A percentile compares a stretch with the other conserved stretches of the same genome.
These are phyloP conservation scores for Monosporascus sp. DNA, from an alignment of 2,329 filamentous ascomycete species.

Conservation along the genomic window DNA sequence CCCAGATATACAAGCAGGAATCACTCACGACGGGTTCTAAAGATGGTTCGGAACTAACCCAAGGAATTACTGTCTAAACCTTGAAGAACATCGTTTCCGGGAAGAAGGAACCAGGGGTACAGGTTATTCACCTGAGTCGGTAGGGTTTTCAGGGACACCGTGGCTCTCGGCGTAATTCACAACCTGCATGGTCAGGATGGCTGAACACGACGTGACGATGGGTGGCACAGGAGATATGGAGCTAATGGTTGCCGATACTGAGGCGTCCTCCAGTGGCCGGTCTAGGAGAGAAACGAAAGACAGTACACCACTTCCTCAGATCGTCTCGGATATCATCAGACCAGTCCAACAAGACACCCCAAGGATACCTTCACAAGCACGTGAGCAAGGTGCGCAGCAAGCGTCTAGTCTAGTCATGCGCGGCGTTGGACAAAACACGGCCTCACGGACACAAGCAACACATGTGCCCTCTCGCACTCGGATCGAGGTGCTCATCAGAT, in stretches of 20 bases:
- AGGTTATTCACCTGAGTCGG: too few species aligned
- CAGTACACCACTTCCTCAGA: background rate
- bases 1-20: too few species aligned
- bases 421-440: background rate
- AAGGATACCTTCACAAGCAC: background rate
- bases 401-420: background rate
- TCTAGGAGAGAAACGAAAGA: background rate
- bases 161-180: background rate
- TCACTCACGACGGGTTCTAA: too few species aligned
- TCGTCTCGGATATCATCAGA: background rate
- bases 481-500: constrained; percentile 23
- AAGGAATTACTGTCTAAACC: too few species aligned
- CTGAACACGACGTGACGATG: background rate
- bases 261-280: background rate
- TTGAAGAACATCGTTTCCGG: too few species aligned
- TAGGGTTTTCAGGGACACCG: too few species aligned
- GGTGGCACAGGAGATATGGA: background rate
- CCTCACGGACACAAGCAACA: constrained; percentile 4
- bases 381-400: background rate
- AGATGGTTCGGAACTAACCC: too few species aligned
- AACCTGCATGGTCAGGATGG: background rate
- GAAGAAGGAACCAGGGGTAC: too few species aligned
- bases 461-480: constrained; percentile 5
- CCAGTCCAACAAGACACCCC: background rate
- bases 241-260: background rate